Percentiles rank a stretch among this genome's conserved stretches.
These are phyloP conservation scores for Gaertneriomyces semiglobifer DNA, from an alignment of 192 early-diverging fungal genomes.

Conservation along the genomic window DNA sequence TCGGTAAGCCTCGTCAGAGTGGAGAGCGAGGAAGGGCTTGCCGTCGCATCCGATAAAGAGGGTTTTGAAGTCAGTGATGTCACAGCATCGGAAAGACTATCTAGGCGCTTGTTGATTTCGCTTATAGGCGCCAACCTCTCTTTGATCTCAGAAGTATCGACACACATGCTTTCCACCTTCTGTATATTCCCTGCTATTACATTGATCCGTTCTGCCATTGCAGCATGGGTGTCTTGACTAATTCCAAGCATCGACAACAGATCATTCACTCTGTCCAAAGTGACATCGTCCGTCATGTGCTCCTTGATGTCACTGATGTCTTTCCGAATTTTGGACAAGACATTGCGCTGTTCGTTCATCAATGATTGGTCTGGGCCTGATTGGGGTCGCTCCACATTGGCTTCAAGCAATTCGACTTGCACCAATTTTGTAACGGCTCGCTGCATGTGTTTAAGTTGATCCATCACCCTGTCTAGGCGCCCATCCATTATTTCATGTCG, in stretches of 20 bases:
- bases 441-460: slow-evolving; percentile 29
- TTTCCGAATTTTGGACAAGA: slow-evolving; percentile 6
- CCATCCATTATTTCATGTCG: slow-evolving; percentile 26
- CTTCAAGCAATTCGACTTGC: slow-evolving; percentile 18
- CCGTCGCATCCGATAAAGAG: too few relatives aligned
- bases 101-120: too few relatives aligned
- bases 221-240: slow-evolving; percentile 21
- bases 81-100: too few relatives aligned
- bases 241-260: slow-evolving; percentile 25
- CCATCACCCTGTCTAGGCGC: slow-evolving; percentile 14
- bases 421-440: slow-evolving; percentile 19
- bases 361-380: not conserved
- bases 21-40: not conserved
- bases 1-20: slow-evolving; percentile 13
- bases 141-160: too few relatives aligned
- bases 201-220: not conserved
- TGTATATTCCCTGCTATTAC: slow-evolving; percentile 3
- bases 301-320: slow-evolving; percentile 27
- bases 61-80: too few relatives aligned
- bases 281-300: slow-evolving; percentile 17
- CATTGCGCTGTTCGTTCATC: slow-evolving; percentile 5
- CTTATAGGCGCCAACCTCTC: too few relatives aligned
- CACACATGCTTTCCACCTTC: too few relatives aligned
- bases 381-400: slow-evolving; percentile 1
- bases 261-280: slow-evolving; percentile 10